These are phyloP conservation scores for Fusarium metavorans DNA, from an alignment of 2,329 filamentous ascomycete species.

Conservation along the genomic window DNA sequence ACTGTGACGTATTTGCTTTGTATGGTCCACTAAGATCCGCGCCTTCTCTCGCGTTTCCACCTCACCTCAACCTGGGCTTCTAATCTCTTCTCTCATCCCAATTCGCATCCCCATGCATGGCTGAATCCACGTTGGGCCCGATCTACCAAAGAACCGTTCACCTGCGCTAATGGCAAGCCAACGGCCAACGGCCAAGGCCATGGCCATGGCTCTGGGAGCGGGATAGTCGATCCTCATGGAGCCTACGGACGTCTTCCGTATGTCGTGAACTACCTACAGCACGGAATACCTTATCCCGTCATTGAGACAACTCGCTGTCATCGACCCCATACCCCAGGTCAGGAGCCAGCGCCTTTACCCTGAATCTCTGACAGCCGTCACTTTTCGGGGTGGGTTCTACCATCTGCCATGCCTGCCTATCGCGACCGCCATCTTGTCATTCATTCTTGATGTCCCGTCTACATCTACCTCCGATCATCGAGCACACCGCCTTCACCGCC, in stretches of 20 bases:
- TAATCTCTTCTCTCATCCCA: constrained; percentile 27
- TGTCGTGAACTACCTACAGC: not conserved
- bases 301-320: not conserved
- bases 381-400: not conserved
- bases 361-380: not conserved
- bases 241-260: not conserved
- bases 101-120: not conserved
- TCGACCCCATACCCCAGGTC: not conserved
- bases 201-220: constrained; percentile 2
- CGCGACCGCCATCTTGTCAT: not conserved
- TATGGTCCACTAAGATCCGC: constrained; percentile 13
- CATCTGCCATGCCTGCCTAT: not conserved
- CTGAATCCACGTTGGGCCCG: not conserved
- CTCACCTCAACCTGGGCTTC: constrained; percentile 17
- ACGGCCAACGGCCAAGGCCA: constrained; percentile 11
- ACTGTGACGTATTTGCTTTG: constrained; percentile 3
- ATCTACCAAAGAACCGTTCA: constrained; percentile 6
- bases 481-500: constrained; percentile 27
- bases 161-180: constrained; percentile 2
- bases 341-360: not conserved
- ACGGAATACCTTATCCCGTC: not conserved
- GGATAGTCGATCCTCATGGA: not conserved
- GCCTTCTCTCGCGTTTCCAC: constrained; percentile 27
- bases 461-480: constrained; percentile 17
- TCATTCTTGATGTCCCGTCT: constrained; percentile 8